phyloP scores from a whole-genome alignment of 1,284 basidiomycete genomes.

The Puccinia sorghi region DNA sequence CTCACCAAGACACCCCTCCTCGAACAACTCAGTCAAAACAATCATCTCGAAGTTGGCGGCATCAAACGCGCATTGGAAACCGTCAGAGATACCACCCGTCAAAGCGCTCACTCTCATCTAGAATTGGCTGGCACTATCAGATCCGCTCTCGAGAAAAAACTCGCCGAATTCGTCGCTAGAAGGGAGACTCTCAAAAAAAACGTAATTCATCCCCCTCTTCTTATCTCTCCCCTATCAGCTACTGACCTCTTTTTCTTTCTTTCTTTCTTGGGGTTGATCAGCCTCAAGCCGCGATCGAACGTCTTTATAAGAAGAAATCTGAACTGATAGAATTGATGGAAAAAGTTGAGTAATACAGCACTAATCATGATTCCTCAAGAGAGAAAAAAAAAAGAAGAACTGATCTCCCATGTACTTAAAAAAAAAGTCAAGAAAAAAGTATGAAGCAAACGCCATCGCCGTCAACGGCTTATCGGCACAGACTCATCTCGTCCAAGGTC shows the following conservation, averaged over 20 bases:
- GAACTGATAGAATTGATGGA: constrained; percentile 77
- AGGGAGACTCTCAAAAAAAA: constrained; percentile 55
- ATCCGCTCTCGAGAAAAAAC: constrained; percentile 69
- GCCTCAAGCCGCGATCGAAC: constrained; percentile 75
- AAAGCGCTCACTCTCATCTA: constrained; percentile 71
- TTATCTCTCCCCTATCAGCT: not conserved
- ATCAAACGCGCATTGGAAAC: constrained; percentile 75
- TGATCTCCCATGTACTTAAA: constrained; percentile 45
- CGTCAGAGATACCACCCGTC: constrained; percentile 78
- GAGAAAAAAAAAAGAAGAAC: not conserved
- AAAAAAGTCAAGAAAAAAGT: constrained; percentile 77
- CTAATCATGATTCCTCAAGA: not conserved
- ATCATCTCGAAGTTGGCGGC: constrained; percentile 64
- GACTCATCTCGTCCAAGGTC: constrained; percentile 85
- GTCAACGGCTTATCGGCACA: constrained; percentile 97
- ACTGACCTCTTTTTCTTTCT: not conserved
- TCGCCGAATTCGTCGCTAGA: constrained; percentile 55
- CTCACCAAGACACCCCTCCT: constrained; percentile 77
- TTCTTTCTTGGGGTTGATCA: constrained; percentile 56
- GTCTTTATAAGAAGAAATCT: constrained; percentile 81
- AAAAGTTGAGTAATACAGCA: constrained; percentile 63
- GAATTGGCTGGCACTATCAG: constrained; percentile 74
- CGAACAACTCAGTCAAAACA: not conserved
- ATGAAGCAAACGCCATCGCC: constrained; percentile 87
- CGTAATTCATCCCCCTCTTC: constrained; percentile 51